Evolutionary conservation across 2,329 filamentous ascomycete genomes (phyloP).

Genomic region (Diaporthe capsici): DNA sequence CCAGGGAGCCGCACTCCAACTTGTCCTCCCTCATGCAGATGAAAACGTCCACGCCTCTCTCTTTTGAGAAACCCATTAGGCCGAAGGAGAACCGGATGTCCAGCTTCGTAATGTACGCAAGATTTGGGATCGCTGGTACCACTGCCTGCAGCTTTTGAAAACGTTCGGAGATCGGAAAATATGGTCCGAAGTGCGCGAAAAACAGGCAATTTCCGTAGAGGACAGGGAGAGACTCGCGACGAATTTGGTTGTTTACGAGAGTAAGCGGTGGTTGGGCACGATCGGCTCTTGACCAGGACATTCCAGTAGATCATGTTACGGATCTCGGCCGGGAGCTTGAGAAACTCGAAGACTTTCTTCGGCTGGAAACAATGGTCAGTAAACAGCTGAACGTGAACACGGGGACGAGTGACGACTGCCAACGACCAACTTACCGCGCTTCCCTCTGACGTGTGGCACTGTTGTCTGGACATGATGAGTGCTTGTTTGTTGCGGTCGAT

Average conservation of each 20-base stretch:
- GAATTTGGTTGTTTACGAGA: not conserved
- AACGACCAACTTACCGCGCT: not conserved
- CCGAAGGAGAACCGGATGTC: not conserved
- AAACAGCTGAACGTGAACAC: too few relatives aligned
- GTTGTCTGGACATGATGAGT: not conserved
- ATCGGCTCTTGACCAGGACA: not conserved
- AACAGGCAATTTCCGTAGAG: not conserved
- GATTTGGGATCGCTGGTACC: not conserved
- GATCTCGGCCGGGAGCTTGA: not conserved
- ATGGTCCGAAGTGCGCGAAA: too few relatives aligned
- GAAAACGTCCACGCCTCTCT: too few relatives aligned
- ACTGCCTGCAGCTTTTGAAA: too few relatives aligned
- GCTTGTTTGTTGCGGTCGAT: too few relatives aligned
- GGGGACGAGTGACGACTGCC: not conserved
- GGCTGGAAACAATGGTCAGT: too few relatives aligned
- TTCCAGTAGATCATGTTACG: not conserved
- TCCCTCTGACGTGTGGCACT: too few relatives aligned
- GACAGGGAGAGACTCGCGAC: not conserved
- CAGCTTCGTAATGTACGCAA: not conserved
- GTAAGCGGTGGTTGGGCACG: not conserved
- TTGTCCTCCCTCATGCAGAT: not conserved
- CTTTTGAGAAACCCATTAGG: too few relatives aligned
- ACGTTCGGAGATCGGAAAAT: fast-evolving
- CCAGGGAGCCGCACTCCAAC: not conserved
- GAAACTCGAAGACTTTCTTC: not conserved